These are phyloP conservation scores for Phytophthora tentaculata DNA, from an alignment of 352 stramenopile genomes.

Conservation along the genomic window DNA sequence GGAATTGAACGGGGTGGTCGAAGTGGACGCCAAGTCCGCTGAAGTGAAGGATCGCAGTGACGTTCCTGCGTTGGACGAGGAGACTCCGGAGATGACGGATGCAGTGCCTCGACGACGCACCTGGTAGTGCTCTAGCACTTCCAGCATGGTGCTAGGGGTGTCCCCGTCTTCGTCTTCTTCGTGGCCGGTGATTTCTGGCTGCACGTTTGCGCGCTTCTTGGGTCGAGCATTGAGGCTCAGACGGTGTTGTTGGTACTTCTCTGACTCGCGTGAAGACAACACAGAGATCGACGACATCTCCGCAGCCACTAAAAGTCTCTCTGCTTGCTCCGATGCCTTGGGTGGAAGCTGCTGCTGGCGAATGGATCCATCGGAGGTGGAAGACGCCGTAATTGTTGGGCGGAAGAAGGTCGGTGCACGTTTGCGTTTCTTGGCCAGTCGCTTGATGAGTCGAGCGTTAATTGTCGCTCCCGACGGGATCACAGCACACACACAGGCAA, in stretches of 20 bases:
- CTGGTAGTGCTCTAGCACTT: conserved; percentile 72
- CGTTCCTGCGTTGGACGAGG: conserved; percentile 46
- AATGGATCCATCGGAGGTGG: conserved; percentile 37
- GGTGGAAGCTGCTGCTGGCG: conserved; percentile 17
- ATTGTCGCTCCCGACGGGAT: conserved; percentile 67
- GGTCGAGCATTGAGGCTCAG: conserved; percentile 54
- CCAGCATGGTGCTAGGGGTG: conserved; percentile 50
- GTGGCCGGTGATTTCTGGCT: conserved; percentile 21
- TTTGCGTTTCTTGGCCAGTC: conserved; percentile 69
- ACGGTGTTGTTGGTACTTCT: conserved; percentile 71
- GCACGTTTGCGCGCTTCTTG: conserved; percentile 33
- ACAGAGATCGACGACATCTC: conserved; percentile 72
- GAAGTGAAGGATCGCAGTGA: conserved; percentile 63
- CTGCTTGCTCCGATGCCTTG: conserved; percentile 21
- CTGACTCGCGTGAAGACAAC: conserved; percentile 71
- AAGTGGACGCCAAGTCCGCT: conserved; percentile 41
- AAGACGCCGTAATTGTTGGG: conserved; percentile 46
- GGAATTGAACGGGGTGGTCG: conserved; percentile 33
- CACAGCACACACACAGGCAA: conserved; percentile 74
- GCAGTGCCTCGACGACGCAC: conserved; percentile 22
- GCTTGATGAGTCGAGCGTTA: conserved; percentile 69
- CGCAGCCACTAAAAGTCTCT: conserved; percentile 28
- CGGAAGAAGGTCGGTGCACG: conserved; percentile 38
- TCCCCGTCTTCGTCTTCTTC: conserved; percentile 15
- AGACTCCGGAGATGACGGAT: conserved; percentile 41